phyloP scores from a whole-genome alignment of 768 basidiomycete species.

The Xanthoconium purpureum region DNA sequence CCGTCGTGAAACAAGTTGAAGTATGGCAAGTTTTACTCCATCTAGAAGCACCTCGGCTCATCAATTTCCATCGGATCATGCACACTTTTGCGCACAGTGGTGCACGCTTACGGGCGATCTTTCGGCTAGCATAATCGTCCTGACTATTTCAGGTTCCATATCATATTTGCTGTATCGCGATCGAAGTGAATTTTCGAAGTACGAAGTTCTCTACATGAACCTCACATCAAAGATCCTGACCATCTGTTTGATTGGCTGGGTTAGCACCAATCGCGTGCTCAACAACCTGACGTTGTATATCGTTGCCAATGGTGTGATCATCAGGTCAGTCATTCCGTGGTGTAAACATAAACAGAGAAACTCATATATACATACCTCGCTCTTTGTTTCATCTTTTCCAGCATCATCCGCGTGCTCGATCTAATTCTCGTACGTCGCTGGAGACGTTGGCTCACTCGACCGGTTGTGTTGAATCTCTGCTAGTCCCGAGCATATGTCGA shows the following conservation, averaged over 20 bases:
- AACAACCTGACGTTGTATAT: not conserved
- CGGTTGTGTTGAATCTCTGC: not conserved
- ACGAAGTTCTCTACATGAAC: not conserved
- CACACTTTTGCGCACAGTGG: not conserved
- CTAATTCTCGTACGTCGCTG: not conserved
- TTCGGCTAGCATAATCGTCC: not conserved
- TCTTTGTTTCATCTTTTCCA: not conserved
- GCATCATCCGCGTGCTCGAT: not conserved
- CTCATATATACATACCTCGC: not conserved
- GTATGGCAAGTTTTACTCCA: not conserved
- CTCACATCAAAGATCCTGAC: not conserved
- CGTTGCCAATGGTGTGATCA: constrained; percentile 1
- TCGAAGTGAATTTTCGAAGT: not conserved
- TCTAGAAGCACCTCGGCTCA: too few species aligned
- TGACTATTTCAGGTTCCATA: constrained; percentile 1
- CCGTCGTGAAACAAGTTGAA: not conserved
- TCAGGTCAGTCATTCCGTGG: not conserved
- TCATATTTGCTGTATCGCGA: not conserved
- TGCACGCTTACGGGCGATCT: not conserved
- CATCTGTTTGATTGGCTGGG: not conserved
- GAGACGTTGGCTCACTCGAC: not conserved
- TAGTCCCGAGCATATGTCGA: not conserved
- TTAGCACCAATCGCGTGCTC: not conserved
- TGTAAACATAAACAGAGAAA: not conserved
- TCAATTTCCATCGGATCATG: not conserved